Evolutionary conservation across 805 yeast genomes (phyloP), one percentile per base, ranked within the genome.

Genomic region (Candida sonorensis): DNA sequence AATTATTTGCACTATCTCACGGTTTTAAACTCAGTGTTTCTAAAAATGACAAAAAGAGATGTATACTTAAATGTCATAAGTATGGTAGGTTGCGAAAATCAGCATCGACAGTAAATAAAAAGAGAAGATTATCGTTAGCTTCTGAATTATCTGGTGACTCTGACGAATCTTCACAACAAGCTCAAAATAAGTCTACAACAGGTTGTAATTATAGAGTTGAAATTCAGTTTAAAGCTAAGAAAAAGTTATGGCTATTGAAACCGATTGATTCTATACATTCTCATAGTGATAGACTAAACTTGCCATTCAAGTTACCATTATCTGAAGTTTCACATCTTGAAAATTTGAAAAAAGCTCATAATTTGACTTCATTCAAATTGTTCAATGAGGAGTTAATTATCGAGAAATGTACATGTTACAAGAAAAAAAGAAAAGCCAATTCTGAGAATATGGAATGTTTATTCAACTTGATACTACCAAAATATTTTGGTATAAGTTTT

Each of bases 191-290:
- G n/a, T n/a, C n/a, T n/a, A n/a, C n/a, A n/a, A n/a, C n/a, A n/a
- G 38, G 38, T 11, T 51, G 55, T 24, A 42, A 44, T 10, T 51
- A 49, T 28, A 36, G 47, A 28, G 37, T 41, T 5, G 55, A 51
- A 18, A 41, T 51, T 15, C 55, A 51, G 28, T 42, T 33, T 27
- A 51, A 51, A 29, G 35, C 40, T 18, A 44, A 48, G 17, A 50
- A 44, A 31, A 31, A 37, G n/a, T 29, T 40, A 7, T 51, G 55
- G 55, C 27, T 51, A 13, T 27, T 51, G 31, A 51, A 51, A 34
- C 45, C 54, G 4, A 41, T 48, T 10, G 23, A 25, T 5, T 23
- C 33, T 26, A 24, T 18, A 2, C 55, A 51, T 34, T 40, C 46
- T 9, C 55, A 50, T 30, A 33, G 35, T 1, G 12, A 31, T n/a